Percentiles rank a stretch among this genome's conserved stretches.
These are phyloP conservation scores for Fusarium equiseti DNA, from an alignment of 2,329 filamentous ascomycete genomes.

Conservation along the genomic window DNA sequence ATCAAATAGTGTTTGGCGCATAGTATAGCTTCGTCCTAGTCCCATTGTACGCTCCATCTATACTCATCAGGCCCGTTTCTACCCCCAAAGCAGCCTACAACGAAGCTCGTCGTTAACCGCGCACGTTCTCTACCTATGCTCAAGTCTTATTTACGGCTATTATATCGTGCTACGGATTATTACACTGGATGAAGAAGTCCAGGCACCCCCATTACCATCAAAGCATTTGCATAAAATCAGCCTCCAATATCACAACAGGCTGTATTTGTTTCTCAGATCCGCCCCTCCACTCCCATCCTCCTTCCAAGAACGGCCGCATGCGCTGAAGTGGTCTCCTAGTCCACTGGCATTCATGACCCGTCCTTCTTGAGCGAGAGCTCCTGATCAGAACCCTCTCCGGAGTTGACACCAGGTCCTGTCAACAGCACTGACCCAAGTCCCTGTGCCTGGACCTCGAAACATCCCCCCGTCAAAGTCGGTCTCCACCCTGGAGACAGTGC, in stretches of 20 bases:
- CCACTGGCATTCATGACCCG: conserved; percentile 45
- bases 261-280: conserved; percentile 45
- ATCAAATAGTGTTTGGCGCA: conserved; percentile 43
- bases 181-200: conserved; percentile 38
- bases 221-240: conserved; percentile 42
- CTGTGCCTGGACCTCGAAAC: conserved; percentile 56
- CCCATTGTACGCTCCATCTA: conserved; percentile 40
- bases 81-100: conserved; percentile 38
- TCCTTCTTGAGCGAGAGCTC: conserved; percentile 41
- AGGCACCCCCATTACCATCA: conserved; percentile 38
- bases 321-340: conserved; percentile 51
- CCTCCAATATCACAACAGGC: conserved; percentile 42
- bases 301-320: conserved; percentile 64
- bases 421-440: conserved; percentile 49
- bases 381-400: conserved; percentile 48
- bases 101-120: conserved; percentile 37
- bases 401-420: conserved; percentile 47
- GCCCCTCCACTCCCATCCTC: conserved; percentile 53
- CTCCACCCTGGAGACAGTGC: conserved; percentile 62
- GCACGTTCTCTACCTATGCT: conserved; percentile 29
- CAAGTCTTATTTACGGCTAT: conserved; percentile 12
- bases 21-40: conserved; percentile 47
- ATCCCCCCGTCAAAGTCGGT: conserved; percentile 51
- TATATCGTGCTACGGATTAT: conserved; percentile 30
- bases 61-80: conserved; percentile 42